These are phyloP conservation scores for Diophrys sp. DNA, from an alignment of 73 alveolate species.

Conservation along the genomic window DNA sequence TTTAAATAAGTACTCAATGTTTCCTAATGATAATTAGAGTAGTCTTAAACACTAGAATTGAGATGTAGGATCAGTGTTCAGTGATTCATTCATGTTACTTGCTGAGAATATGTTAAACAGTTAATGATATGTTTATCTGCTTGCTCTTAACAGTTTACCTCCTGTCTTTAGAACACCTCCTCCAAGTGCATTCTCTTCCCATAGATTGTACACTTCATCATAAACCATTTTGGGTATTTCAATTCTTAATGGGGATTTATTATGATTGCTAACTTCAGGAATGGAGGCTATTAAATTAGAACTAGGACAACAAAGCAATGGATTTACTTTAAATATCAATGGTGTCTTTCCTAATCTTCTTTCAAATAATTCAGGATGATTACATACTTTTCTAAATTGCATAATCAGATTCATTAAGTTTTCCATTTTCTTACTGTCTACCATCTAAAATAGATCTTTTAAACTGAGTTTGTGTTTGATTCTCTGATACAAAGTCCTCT, in stretches of 20 bases:
- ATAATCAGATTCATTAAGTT: conserved; percentile 95
- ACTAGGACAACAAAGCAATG: neutral
- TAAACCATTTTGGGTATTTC: conserved; percentile 83
- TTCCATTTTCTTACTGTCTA: conserved; percentile 91
- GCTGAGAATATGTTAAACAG: neutral
- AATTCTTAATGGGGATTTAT: conserved; percentile 70
- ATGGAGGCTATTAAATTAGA: conserved; percentile 20
- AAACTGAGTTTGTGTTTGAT: conserved; percentile 82
- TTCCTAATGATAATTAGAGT: neutral
- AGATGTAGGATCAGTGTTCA: neutral
- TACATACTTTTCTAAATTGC: conserved; percentile 96
- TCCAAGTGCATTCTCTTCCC: conserved; percentile 10
- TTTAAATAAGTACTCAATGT: conserved; percentile 4
- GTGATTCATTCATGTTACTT: neutral
- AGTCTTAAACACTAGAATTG: neutral
- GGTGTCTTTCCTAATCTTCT: conserved; percentile 94
- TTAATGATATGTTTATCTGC: neutral
- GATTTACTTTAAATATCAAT: conserved; percentile 52
- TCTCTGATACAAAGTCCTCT: conserved; percentile 84
- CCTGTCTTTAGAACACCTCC: neutral
- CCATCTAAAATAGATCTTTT: conserved; percentile 47
- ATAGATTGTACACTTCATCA: conserved; percentile 57
- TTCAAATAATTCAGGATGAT: conserved; percentile 97
- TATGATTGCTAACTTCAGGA: conserved; percentile 33
- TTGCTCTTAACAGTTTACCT: neutral